phyloP scores from a whole-genome alignment of 176 grass and related monocot genomes.

The Zea luxurians region DNA sequence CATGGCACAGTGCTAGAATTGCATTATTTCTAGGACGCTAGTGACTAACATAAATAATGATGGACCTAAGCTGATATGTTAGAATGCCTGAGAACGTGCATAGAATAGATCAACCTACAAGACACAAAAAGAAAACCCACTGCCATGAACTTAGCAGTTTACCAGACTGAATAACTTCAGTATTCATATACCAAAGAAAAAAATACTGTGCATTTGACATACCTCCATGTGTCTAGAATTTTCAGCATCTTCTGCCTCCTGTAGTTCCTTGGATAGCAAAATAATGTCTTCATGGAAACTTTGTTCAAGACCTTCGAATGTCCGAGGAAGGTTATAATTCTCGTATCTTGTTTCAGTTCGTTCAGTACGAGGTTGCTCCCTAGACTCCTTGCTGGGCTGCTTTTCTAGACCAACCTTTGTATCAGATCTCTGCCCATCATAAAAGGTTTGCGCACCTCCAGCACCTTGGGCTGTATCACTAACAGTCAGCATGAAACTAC shows the following conservation, averaged over 20 bases:
- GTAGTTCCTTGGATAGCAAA: slow-evolving; percentile 76
- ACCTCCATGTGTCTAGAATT: slow-evolving; percentile 83
- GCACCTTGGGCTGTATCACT: slow-evolving; percentile 44
- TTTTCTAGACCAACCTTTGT: slow-evolving; percentile 69
- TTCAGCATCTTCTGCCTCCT: slow-evolving; percentile 82
- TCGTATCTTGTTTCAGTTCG: slow-evolving; percentile 50
- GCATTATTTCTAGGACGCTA: not conserved
- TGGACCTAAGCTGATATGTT: slow-evolving; percentile 15
- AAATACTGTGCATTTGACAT: slow-evolving; percentile 21
- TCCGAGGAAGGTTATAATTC: slow-evolving; percentile 61
- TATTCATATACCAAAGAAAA: slow-evolving; percentile 1
- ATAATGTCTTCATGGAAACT: slow-evolving; percentile 80
- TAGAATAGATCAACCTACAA: not conserved
- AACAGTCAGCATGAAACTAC: slow-evolving; percentile 19
- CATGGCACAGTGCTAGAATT: too few relatives aligned
- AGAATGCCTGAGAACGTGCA: slow-evolving; percentile 18
- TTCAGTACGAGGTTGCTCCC: slow-evolving; percentile 40
- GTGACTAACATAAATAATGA: not conserved
- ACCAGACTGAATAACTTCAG: not conserved
- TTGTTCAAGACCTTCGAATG: slow-evolving; percentile 84
- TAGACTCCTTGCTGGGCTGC: slow-evolving; percentile 50
- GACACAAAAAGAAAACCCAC: not conserved
- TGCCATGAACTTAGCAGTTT: not conserved
- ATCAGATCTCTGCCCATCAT: slow-evolving; percentile 66
- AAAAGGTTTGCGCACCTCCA: slow-evolving; percentile 49